These are phyloP conservation scores for Funneliformis geosporum DNA, from an alignment of 192 early-diverging fungal genomes.

Conservation along the genomic window DNA sequence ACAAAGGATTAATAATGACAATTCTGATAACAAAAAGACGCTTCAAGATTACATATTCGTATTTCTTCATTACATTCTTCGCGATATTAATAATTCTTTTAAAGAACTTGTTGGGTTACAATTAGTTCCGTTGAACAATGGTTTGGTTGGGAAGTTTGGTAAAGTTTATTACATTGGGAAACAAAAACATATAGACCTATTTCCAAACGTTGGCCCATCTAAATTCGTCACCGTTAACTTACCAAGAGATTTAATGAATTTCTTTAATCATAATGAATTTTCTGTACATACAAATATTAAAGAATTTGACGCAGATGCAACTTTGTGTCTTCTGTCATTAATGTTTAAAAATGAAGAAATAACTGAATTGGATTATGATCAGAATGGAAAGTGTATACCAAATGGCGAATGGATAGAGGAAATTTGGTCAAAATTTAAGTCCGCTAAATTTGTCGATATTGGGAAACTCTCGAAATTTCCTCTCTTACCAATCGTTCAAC, in stretches of 20 bases:
- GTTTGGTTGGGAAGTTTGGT: not conserved
- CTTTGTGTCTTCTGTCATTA: not conserved
- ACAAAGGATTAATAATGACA: not conserved
- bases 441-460: not conserved
- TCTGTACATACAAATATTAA: not conserved
- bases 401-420: not conserved
- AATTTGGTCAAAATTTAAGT: not conserved
- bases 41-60: not conserved
- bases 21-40: not conserved
- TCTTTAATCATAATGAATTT: not conserved
- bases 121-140: not conserved
- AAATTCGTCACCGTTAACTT: not conserved
- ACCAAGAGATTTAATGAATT: not conserved
- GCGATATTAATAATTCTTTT: not conserved
- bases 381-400: not conserved
- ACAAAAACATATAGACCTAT: not conserved
- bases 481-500: not conserved
- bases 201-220: not conserved
- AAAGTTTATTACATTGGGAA: not conserved
- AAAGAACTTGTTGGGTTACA: not conserved
- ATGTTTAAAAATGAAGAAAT: not conserved
- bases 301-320: not conserved
- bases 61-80: not conserved
- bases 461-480: not conserved
- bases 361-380: conserved; percentile 1